Evolutionary conservation across 306 rosid species (phyloP), one percentile per base, ranked within the genome.

Genomic region (Malus domestica): DNA sequence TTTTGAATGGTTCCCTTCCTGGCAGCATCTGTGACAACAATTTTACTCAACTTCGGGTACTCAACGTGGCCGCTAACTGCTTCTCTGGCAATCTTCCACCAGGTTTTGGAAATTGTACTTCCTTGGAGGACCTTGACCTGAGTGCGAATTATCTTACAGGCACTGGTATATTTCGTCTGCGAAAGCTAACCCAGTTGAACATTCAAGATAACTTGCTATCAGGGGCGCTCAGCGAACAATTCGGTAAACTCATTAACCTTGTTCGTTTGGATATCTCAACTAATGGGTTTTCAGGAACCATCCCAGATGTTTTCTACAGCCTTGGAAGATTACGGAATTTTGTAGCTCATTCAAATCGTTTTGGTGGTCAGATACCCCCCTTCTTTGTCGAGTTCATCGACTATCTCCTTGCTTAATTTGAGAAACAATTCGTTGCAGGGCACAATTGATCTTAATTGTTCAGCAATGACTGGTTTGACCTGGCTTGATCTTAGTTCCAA

Each of bases 401-500:
- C 22, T 66, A 52, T 87, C 22, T 1, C 68, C 35, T 25, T 76
- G 58, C 82, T 88, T 42, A 85, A 85, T 80, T 67, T 80, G 72
- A 78, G 85, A 32, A 88, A 86, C 77, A 88, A 88, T 73, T 80
- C 90, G 9, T 55, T 88, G 76, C 20, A n/a, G 0, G 84, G 90
- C 67, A 18, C 2, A 16, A 51, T 88, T 30, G 27, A 66, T 46
- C 77, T 82, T 5, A 82, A 84, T 30, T 86, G 88, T 77, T 58
- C 87, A 4, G 78, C 81, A 58, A 78, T 86, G 90, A 71, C 64
- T 69, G 77, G 61, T 67, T 65, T 88, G 51, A 8, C 70, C 54
- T 66, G 84, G 57, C 79, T 86, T 64, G 83, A 88, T 84, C 76
- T 88, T n/a, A 86, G 77, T 27, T 64, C 92, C 30, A 88, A 88